Conservation (phyloP, 257 asterid genomes). For the Agastache rugosa region DNA sequence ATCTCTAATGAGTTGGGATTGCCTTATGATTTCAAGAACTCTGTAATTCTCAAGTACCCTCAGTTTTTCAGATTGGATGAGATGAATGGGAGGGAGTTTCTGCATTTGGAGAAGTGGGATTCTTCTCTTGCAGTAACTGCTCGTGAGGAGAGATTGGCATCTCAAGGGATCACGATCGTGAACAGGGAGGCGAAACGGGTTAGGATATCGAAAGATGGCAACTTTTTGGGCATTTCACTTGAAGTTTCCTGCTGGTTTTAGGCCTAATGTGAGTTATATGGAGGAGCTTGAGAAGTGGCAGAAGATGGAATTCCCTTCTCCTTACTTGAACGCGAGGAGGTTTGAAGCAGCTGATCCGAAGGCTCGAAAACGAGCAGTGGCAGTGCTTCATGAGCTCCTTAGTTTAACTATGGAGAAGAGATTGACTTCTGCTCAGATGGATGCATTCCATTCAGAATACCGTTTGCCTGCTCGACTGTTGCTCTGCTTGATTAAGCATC, state of each 20-base stretch:
- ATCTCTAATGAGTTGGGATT: conserved; percentile 73
- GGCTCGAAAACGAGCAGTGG: conserved; percentile 82
- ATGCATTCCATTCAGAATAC: conserved; percentile 76
- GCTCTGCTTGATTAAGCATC: conserved; percentile 88
- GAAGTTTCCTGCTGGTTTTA: conserved; percentile 79
- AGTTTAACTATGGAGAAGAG: conserved; percentile 89
- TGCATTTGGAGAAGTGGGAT: conserved; percentile 91
- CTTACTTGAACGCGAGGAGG: conserved; percentile 82
- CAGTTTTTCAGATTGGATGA: conserved; percentile 63
- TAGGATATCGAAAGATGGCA: conserved; percentile 76
- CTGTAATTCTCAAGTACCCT: conserved; percentile 69
- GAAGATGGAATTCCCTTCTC: conserved; percentile 94
- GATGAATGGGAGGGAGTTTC: conserved; percentile 62
- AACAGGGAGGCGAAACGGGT: conserved; percentile 37
- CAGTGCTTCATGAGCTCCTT: conserved; percentile 93
- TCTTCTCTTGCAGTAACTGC: conserved; percentile 82
- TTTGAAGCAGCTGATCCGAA: conserved; percentile 72
- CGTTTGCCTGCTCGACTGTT: conserved; percentile 76
- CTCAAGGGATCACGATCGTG: conserved; percentile 32
- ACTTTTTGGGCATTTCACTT: conserved; percentile 75
- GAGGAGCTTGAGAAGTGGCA: conserved; percentile 87
- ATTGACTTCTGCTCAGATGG: conserved; percentile 81
- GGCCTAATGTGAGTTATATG: conserved; percentile 84
- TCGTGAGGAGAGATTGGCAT: conserved; percentile 69
- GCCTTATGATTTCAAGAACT: conserved; percentile 71